Conservation (phyloP, 306 rosid genomes). For the Sphenostylis stenocarpa region DNA sequence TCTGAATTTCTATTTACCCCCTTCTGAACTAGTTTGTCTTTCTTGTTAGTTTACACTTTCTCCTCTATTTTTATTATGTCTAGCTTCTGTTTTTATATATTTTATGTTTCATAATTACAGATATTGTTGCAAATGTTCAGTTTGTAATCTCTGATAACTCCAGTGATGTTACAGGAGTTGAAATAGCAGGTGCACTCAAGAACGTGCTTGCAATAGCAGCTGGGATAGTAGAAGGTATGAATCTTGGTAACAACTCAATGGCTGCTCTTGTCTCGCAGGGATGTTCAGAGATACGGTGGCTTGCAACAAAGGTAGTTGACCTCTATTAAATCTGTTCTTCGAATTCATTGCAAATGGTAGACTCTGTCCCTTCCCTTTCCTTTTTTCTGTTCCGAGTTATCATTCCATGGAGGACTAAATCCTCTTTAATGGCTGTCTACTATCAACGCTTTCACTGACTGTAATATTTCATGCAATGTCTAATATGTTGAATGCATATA, state of each 20-base stretch:
- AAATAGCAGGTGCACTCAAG: slow-evolving; percentile 95
- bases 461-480: neutral
- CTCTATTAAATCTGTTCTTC: neutral
- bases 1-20: neutral
- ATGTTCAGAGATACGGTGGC: slow-evolving; percentile 96
- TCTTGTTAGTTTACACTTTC: neutral
- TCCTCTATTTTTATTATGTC: neutral
- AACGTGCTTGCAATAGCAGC: slow-evolving; percentile 97
- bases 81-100: slow-evolving; percentile 6
- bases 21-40: neutral
- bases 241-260: slow-evolving; percentile 94
- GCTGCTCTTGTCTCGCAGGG: slow-evolving; percentile 98
- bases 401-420: neutral
- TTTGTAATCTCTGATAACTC: slow-evolving; percentile 85
- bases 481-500: neutral
- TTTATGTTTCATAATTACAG: neutral
- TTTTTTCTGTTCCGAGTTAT: neutral
- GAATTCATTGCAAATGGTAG: neutral
- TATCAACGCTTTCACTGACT: neutral
- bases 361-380: neutral
- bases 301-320: slow-evolving; percentile 77
- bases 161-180: slow-evolving; percentile 99
- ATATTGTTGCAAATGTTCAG: slow-evolving; percentile 44
- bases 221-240: slow-evolving; percentile 95
- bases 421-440: neutral